Evolutionary conservation across 2,329 filamentous ascomycete genomes (phyloP).

Genomic region (Aspergillus aculeatus): DNA sequence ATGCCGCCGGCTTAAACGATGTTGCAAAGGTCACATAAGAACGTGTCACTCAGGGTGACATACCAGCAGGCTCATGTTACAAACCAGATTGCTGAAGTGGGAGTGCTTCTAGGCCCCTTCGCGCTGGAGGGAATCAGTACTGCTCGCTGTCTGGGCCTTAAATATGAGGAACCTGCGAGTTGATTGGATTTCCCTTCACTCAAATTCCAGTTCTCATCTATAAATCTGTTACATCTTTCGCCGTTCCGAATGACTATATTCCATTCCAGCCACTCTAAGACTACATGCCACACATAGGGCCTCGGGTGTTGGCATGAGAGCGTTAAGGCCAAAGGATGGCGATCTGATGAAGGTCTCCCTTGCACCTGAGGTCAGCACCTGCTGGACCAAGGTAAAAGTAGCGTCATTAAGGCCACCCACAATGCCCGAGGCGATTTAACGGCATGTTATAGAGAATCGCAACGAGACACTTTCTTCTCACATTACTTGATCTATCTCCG

Average conservation of each 20-base stretch:
- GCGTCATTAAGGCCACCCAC: slow-evolving; percentile 42
- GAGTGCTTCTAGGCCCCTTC: slow-evolving; percentile 61
- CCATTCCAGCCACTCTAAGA: slow-evolving; percentile 54
- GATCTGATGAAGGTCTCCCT: slow-evolving; percentile 69
- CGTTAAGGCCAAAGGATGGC: slow-evolving; percentile 67
- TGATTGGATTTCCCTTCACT: slow-evolving; percentile 69
- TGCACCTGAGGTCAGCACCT: slow-evolving; percentile 61
- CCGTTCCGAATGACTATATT: slow-evolving; percentile 64
- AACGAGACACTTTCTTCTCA: neutral
- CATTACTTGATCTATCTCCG: neutral
- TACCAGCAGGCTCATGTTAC: slow-evolving; percentile 61
- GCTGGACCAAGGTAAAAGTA: slow-evolving; percentile 43
- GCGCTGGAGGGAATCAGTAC: slow-evolving; percentile 63
- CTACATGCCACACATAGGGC: slow-evolving; percentile 54
- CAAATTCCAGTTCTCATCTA: slow-evolving; percentile 71
- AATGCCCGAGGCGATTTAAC: slow-evolving; percentile 32
- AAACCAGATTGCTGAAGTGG: slow-evolving; percentile 56
- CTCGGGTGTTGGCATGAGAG: slow-evolving; percentile 69
- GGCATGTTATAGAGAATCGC: neutral
- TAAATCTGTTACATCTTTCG: slow-evolving; percentile 66
- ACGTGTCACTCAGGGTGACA: slow-evolving; percentile 62
- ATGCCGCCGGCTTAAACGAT: slow-evolving; percentile 61
- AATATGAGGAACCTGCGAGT: slow-evolving; percentile 70
- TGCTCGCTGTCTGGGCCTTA: slow-evolving; percentile 68
- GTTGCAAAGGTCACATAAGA: slow-evolving; percentile 62